Conservation (phyloP, 495 filamentous ascomycete species). For the Penicillium silybi region DNA sequence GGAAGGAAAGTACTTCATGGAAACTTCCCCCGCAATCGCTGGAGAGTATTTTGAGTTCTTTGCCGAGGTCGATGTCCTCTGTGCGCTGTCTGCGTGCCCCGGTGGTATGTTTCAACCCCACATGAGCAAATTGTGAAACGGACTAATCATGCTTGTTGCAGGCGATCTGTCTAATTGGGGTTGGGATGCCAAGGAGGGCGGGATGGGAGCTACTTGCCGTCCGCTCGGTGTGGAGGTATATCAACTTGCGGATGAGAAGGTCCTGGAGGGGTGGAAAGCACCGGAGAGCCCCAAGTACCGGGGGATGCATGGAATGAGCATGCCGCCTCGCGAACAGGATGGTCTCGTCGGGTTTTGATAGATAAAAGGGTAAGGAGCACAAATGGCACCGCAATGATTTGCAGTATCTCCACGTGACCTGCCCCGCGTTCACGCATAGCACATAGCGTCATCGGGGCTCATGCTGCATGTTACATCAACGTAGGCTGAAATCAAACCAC, state of each 20-base stretch:
- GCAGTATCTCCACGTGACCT: slow-evolving; percentile 19
- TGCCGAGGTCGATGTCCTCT: slow-evolving; percentile 69
- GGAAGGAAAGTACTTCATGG: slow-evolving; percentile 75
- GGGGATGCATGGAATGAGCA: slow-evolving; percentile 63
- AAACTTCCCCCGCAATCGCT: slow-evolving; percentile 60
- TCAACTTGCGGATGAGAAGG: slow-evolving; percentile 47
- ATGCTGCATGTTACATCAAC: slow-evolving; percentile 21
- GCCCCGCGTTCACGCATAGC: slow-evolving; percentile 23
- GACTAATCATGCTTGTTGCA: slow-evolving; percentile 36
- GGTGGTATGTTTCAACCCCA: slow-evolving; percentile 35
- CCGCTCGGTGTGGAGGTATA: slow-evolving; percentile 70
- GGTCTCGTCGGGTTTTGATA: slow-evolving; percentile 29
- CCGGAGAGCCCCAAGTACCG: slow-evolving; percentile 55
- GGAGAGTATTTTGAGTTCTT: slow-evolving; percentile 75
- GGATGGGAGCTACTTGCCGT: slow-evolving; percentile 71
- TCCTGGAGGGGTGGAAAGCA: slow-evolving; percentile 57
- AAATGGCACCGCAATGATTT: neutral
- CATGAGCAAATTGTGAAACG: neutral
- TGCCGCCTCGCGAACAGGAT: slow-evolving; percentile 33
- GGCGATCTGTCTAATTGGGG: slow-evolving; percentile 73
- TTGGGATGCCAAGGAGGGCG: slow-evolving; percentile 61
- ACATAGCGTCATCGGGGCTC: slow-evolving; percentile 17
- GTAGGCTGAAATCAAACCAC: neutral
- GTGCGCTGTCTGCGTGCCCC: slow-evolving; percentile 63
- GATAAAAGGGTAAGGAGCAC: neutral